Base-by-base conservation (phyloP, 139 green algal species). In the Coelastrella sp. region DNA sequence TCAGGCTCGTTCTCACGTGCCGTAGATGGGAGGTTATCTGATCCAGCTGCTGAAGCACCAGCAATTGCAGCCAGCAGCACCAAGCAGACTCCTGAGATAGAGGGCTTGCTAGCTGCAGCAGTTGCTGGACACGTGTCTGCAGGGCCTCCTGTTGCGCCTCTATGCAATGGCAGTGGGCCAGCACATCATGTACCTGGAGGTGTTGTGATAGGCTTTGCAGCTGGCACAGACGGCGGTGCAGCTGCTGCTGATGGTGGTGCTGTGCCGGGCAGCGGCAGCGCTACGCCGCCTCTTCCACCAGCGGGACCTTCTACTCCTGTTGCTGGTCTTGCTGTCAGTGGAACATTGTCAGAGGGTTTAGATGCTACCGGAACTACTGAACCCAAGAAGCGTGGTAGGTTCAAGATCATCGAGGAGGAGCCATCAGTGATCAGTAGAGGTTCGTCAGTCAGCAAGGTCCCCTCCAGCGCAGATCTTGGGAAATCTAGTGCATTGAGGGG, bases 401-500 rank as follows among this genome's bases (percentile, higher is more conserved):
- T 98, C 89, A 92, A 92, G 19, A 95, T 97, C 35, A 94, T 97
- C 19, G 91, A 95, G 73, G 91, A 97, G 37, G 91, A 94, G 23
- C 57, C 9, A 7, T 30, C 40, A 34, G n/a, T 45, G 38, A 43
- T 34, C 43, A 38, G 9, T 6, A 23, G 40, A 38, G 53, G 25
- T 68, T 83, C n/a, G n/a, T n/a, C 66, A 2, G 50, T 88, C 43
- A 78, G 74, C 79, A 89, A 89, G 45, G 38, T 71, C n/a, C 34
- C 77, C 3, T 92, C 88, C 0, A 53, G 68, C 17, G 69, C 69
- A 21, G 89, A 90, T 57, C 71, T 89, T 17, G 27, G 2, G 32
- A 90, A 77, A 72, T 38, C 73, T 75, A 51, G 48, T 59, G 50
- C 43, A 4, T 19, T 32, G 43, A 40, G 23, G 4, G 35, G 13